Percentiles rank a stretch among this genome's conserved stretches.
These are phyloP conservation scores for Ophiocordyceps camponoti-floridani DNA, from an alignment of 2,329 filamentous ascomycete genomes.

Conservation along the genomic window DNA sequence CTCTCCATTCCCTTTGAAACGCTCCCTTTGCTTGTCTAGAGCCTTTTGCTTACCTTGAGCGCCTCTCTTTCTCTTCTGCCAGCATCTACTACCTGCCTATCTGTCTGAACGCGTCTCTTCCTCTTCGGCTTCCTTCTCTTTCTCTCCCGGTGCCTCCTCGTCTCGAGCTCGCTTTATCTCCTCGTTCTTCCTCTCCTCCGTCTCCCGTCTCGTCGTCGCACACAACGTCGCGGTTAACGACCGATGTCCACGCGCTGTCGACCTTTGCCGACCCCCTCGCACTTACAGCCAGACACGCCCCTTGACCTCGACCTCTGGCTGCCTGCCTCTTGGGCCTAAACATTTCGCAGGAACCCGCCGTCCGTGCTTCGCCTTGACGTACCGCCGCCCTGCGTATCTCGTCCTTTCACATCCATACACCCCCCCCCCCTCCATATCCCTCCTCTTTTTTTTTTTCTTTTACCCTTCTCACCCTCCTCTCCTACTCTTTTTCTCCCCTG, in stretches of 20 bases:
- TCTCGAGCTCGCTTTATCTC: too few relatives aligned
- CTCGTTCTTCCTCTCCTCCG: not conserved
- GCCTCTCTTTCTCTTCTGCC: not conserved
- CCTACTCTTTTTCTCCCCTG: not conserved
- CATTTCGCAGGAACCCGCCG: not conserved
- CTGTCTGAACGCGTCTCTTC: too few relatives aligned
- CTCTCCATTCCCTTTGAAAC: slow-evolving; percentile 1
- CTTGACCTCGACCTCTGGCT: not conserved
- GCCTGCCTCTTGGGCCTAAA: too few relatives aligned
- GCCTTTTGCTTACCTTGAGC: too few relatives aligned
- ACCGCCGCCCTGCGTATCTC: not conserved
- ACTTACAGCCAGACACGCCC: slow-evolving; percentile 4
- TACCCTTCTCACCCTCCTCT: too few relatives aligned
- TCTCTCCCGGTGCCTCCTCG: too few relatives aligned
- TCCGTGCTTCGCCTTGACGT: not conserved
- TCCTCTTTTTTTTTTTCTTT: too few relatives aligned
- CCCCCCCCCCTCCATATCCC: not conserved
- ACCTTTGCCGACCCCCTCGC: slow-evolving; percentile 1
- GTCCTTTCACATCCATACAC: not conserved
- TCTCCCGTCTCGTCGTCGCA: not conserved
- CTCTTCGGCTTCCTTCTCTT: not conserved
- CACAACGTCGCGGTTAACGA: not conserved
- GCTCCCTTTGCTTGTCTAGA: slow-evolving; percentile 3
- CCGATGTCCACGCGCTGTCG: not conserved
- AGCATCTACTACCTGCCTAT: too few relatives aligned